Evolutionary conservation across 2,329 filamentous ascomycete species (phyloP).

Genomic region (Aureobasidium subglaciale): DNA sequence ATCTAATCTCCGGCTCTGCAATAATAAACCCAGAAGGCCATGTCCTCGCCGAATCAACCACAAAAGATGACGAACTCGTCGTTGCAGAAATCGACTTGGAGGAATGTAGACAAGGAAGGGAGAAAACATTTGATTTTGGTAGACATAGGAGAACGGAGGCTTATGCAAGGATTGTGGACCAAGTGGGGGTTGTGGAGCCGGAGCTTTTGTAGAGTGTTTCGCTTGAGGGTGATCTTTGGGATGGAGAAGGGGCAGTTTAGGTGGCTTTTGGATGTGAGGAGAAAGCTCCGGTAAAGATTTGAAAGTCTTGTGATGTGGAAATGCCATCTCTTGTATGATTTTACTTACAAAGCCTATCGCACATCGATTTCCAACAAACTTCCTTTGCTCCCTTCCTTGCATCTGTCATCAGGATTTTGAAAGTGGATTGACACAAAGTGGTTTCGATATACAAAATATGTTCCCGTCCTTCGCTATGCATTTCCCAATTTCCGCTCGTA

Average conservation of each 20-base stretch:
- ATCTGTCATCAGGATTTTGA: no score
- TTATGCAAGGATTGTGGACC: conserved; percentile 35
- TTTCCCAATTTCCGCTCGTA: conserved; percentile 43
- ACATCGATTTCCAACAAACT: no score
- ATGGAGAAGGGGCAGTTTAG: no score
- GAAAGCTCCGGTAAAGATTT: no score
- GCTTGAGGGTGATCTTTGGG: no score
- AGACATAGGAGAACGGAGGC: conserved; percentile 40
- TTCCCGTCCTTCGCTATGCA: not conserved
- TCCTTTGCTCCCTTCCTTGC: no score
- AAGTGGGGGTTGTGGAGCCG: conserved; percentile 36
- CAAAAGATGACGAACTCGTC: conserved; percentile 44
- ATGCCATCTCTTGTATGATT: no score
- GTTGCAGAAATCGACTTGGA: conserved; percentile 45
- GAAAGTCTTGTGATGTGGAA: no score
- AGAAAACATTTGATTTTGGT: conserved; percentile 41
- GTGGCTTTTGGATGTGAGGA: no score
- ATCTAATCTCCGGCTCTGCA: conserved; percentile 43
- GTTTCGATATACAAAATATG: not conserved
- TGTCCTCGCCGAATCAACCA: conserved; percentile 44
- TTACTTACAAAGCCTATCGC: no score
- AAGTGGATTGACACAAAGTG: no score
- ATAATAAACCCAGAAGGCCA: conserved; percentile 45
- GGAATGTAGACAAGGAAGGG: conserved; percentile 42
- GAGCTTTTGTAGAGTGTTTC: conserved; percentile 26